Base-by-base conservation (phyloP, 108 stramenopile species). In the Cyclotella cryptica region DNA sequence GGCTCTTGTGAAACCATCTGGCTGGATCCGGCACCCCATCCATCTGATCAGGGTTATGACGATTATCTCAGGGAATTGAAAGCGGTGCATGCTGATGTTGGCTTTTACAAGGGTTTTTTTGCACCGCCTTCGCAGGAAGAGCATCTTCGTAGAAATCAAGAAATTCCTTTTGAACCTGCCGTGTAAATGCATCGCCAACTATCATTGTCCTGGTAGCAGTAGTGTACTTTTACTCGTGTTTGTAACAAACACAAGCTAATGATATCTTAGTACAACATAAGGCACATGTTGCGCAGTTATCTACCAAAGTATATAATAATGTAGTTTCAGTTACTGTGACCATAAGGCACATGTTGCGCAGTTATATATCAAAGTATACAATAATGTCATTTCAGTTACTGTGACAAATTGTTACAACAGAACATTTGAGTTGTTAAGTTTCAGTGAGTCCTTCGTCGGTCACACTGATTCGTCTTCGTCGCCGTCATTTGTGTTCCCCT, bases 121-220 rank as follows among this genome's bases (percentile, higher is more conserved):
- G 55, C 55, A 24, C 55, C 55, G n/a, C 55, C 55, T 12, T 55
- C 55, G 8, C 55, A 55, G 55, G 15, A n/a, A 49, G 47, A 49
- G 9, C 47, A 49, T n/a, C n/a, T 49, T 49, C 47, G 15, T n/a
- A 49, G 47, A 49, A n/a, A 49, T 49, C 2, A n/a, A 49, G 47
- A 49, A 9, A 49, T 3, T 49, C 47, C 47, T 49, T 49, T n/a
- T 49, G 47, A 7, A 9, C 15, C 35, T 35, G 35, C 6, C 35
- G 6, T 35, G 35, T 35, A 35, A 35, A 6, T 35, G 2, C 35
- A 35, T 35, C 4, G 35, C 35, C 35, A 35, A 35, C 35, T 35
- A 5, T 35, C 35, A 35, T 35, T 35, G 2, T 35, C 35, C 6
- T 35, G 35, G 6, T 6, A 5, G 35, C 35, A 6, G 6, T 35